These are phyloP conservation scores for Eleusine coracana DNA, from an alignment of 176 grass and related monocot species.

Conservation along the genomic window DNA sequence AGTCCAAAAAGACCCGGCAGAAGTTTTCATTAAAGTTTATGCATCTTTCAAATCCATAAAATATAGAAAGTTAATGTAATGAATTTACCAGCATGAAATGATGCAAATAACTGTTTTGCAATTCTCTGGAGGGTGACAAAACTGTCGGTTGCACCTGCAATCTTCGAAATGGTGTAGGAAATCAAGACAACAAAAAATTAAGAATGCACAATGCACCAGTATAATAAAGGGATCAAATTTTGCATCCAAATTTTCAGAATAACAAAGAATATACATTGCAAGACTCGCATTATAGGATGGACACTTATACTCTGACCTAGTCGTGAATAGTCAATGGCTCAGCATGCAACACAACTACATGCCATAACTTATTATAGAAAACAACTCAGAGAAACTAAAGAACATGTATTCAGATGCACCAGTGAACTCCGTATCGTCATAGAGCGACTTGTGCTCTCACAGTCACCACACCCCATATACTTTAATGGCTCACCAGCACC, in stretches of 20 bases:
- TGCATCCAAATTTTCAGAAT: constrained; percentile 39
- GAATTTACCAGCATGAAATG: constrained; percentile 71
- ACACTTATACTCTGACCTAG: constrained; percentile 15
- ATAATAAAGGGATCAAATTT: constrained; percentile 1
- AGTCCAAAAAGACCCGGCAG: constrained; percentile 3
- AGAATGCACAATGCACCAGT: constrained; percentile 14
- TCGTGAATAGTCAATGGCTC: neutral
- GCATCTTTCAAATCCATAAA: neutral
- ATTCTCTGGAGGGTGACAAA: constrained; percentile 69
- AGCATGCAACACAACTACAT: constrained; percentile 2
- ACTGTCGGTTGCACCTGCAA: constrained; percentile 82
- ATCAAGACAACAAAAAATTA: constrained; percentile 31
- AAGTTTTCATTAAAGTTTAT: neutral
- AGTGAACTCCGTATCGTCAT: constrained; percentile 59
- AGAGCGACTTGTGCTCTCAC: constrained; percentile 84
- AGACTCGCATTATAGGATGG: constrained; percentile 17
- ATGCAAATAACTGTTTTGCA: constrained; percentile 74
- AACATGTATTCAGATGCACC: constrained; percentile 20
- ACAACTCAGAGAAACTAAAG: constrained; percentile 17
- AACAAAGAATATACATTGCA: neutral
- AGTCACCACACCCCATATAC: constrained; percentile 96
- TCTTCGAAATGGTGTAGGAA: constrained; percentile 49
- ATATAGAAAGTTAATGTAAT: constrained; percentile 20
- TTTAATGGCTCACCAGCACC: constrained; percentile 87
- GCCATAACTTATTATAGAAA: constrained; percentile 3